Conservation (phyloP, 306 rosid genomes). For the Chamaecrista fasciculata region DNA sequence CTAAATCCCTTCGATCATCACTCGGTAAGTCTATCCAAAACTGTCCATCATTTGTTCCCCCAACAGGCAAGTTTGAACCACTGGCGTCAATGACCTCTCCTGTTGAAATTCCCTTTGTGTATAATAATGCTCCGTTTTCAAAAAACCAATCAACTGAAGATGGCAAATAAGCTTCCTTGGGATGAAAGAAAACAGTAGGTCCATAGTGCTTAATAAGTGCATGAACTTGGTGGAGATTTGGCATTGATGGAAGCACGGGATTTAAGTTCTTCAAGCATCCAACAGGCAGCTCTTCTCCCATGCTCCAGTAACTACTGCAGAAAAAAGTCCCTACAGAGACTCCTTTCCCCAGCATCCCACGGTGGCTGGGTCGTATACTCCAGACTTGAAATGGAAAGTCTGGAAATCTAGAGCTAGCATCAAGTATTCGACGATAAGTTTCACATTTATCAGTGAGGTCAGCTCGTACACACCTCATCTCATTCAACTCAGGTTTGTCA, state of each 20-base stretch:
- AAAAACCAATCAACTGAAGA: conserved; percentile 95
- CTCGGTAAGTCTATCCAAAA: conserved; percentile 87
- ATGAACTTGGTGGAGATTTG: conserved; percentile 64
- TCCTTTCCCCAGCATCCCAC: conserved; percentile 71
- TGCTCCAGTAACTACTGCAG: conserved; percentile 43
- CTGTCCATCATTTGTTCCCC: conserved; percentile 59
- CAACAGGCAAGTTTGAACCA: conserved; percentile 77
- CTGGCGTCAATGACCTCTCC: conserved; percentile 58
- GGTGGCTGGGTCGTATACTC: conserved; percentile 55
- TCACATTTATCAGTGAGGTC: conserved; percentile 73
- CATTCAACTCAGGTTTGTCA: conserved; percentile 66
- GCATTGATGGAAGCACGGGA: conserved; percentile 55
- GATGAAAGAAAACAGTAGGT: conserved; percentile 85
- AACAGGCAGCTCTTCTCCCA: conserved; percentile 54
- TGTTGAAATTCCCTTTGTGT: conserved; percentile 35
- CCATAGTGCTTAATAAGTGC: conserved; percentile 84
- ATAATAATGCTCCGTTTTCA: conserved; percentile 58
- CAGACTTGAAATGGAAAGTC: conserved; percentile 56
- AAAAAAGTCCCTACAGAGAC: conserved; percentile 71
- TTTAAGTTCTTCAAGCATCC: conserved; percentile 82
- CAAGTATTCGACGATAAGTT: conserved; percentile 46
- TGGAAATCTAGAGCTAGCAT: conserved; percentile 30
- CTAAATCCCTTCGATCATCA: conserved; percentile 48
- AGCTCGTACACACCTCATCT: conserved; percentile 68
- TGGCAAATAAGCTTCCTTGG: conserved; percentile 77